phyloP scores from a whole-genome alignment of 192 early-diverging fungal genomes.

The Gigaspora rosea region DNA sequence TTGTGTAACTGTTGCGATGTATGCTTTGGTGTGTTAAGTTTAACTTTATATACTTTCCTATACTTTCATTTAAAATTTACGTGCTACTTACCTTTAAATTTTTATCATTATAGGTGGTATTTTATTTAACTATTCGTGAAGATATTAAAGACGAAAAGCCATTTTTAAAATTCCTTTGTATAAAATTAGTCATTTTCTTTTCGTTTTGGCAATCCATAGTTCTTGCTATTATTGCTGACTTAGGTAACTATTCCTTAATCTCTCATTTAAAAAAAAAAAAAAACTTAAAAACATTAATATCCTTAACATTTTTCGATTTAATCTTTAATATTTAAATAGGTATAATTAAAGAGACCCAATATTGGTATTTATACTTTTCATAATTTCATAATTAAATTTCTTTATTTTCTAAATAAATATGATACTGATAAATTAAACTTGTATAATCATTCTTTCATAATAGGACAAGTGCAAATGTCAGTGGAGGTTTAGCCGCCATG shows the following conservation, averaged over 20 bases:
- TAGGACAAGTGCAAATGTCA: conserved; percentile 40
- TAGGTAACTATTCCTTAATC: conserved; percentile 6
- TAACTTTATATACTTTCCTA: neutral
- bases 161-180: conserved; percentile 45
- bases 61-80: neutral
- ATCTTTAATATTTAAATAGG: neutral
- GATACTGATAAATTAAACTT: neutral
- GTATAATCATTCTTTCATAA: conserved; percentile 33
- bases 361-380: neutral
- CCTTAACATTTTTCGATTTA: neutral
- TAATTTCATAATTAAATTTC: neutral
- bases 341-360: neutral
- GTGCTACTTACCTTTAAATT: neutral
- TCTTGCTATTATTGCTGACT: conserved; percentile 32
- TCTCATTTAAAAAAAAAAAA: neutral
- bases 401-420: neutral
- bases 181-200: conserved; percentile 49
- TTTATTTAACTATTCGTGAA: conserved; percentile 45
- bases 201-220: conserved; percentile 40
- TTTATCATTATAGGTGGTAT: neutral
- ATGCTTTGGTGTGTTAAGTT: conserved; percentile 54
- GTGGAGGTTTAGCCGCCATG: conserved; percentile 39
- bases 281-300: neutral
- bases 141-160: conserved; percentile 53
- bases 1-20: conserved; percentile 69